Conservation (phyloP, 495 filamentous ascomycete genomes). For the Penicillium pulvis region DNA sequence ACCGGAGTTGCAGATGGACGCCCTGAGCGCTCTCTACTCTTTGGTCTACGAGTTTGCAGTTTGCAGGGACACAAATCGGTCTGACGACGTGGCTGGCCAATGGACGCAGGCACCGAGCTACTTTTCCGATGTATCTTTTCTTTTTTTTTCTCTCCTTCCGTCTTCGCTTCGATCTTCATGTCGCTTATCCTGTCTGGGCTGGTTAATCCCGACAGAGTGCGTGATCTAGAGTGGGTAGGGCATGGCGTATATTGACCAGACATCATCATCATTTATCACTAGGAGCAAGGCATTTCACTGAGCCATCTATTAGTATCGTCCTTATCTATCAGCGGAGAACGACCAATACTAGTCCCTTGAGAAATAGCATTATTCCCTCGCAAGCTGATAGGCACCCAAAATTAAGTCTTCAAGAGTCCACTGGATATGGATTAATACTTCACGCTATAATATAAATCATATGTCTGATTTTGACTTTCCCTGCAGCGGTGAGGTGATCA, state of each 20-base stretch:
- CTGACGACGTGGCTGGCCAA: constrained; percentile 25
- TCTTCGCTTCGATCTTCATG: constrained; percentile 4
- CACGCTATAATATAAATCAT: not conserved
- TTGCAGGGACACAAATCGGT: constrained; percentile 12
- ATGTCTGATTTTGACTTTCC: not conserved
- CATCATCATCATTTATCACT: not conserved
- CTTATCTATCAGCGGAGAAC: not conserved
- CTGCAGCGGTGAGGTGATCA: constrained; percentile 9
- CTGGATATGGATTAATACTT: not conserved
- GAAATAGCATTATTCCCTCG: not conserved
- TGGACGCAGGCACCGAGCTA: constrained; percentile 24
- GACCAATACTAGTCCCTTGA: not conserved
- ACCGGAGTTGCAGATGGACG: constrained; percentile 16
- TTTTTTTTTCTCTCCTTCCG: constrained; percentile 12
- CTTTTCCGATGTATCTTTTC: constrained; percentile 8
- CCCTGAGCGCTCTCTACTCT: constrained; percentile 1
- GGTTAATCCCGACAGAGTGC: constrained; percentile 2
- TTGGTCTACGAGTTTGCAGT: constrained; percentile 6
- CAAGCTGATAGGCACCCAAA: not conserved
- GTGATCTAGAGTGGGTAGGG: constrained; percentile 8
- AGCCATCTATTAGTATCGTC: not conserved
- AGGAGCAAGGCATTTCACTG: not conserved
- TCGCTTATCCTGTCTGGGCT: constrained; percentile 3
- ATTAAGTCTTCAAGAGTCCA: not conserved
- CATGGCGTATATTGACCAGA: not conserved